Evolutionary conservation across 179 eudicot species (phyloP).

Genomic region (Gypsophila paniculata): DNA sequence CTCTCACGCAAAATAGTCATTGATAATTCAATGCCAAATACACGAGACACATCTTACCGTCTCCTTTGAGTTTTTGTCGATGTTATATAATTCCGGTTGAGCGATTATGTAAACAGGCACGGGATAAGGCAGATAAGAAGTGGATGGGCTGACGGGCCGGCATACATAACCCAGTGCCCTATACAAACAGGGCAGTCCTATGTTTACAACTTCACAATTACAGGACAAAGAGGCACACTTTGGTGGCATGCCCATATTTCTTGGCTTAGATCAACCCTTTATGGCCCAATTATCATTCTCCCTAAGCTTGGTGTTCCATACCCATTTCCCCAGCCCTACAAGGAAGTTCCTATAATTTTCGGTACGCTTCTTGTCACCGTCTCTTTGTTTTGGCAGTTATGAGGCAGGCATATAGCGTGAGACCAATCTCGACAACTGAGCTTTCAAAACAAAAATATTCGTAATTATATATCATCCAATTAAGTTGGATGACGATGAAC

Average conservation of each 20-base stretch:
- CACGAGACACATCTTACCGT: no score
- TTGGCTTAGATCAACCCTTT: conserved; percentile 37
- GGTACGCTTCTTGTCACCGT: conserved; percentile 13
- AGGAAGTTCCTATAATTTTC: conserved; percentile 30
- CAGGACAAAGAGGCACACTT: conserved; percentile 39
- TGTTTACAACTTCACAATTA: conserved; percentile 33
- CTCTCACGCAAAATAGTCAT: no score
- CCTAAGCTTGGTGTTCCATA: conserved; percentile 30
- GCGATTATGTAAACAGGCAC: conserved; percentile 28
- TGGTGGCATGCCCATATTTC: conserved; percentile 40
- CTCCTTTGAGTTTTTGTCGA: no score
- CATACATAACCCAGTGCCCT: conserved; percentile 34
- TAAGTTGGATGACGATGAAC: no score
- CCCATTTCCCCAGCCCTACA: conserved; percentile 33
- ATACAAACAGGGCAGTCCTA: conserved; percentile 35
- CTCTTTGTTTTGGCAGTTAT: no score
- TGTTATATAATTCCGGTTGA: no score
- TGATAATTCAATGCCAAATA: no score
- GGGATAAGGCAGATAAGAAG: conserved; percentile 31
- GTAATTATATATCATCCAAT: no score
- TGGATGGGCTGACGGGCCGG: conserved; percentile 43
- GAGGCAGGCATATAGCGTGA: no score
- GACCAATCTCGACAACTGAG: no score
- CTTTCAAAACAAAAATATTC: no score
- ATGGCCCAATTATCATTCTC: conserved; percentile 36